Evolutionary conservation across 495 filamentous ascomycete species (phyloP).

Genomic region (Penicillium turbatum): DNA sequence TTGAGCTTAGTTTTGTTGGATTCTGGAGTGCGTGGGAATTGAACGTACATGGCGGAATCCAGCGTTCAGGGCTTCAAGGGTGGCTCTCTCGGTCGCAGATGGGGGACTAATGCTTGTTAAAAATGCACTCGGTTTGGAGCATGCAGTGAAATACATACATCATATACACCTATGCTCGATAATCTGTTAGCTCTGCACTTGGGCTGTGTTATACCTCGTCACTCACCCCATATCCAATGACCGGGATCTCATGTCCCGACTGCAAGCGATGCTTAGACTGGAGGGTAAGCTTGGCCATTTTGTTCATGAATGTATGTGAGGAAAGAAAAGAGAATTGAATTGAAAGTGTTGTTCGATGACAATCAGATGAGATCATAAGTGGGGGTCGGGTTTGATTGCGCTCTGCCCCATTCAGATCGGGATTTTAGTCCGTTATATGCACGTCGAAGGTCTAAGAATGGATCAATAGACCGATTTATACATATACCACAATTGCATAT

Average conservation of each 20-base stretch:
- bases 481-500: too few relatives aligned
- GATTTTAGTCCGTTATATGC: too few relatives aligned
- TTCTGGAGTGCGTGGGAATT: neutral
- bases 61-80: conserved; percentile 57
- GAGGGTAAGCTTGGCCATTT: conserved; percentile 28
- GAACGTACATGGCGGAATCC: conserved; percentile 59
- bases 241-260: conserved; percentile 75
- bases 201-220: neutral
- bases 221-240: conserved; percentile 70
- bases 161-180: conserved; percentile 59
- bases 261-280: conserved; percentile 48
- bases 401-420: neutral
- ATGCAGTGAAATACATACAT: conserved; percentile 45
- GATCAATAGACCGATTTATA: too few relatives aligned
- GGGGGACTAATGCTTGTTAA: conserved; percentile 39
- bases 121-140: neutral
- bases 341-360: neutral
- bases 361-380: neutral
- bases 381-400: neutral
- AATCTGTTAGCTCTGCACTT: conserved; percentile 2
- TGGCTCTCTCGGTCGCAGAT: conserved; percentile 48
- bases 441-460: too few relatives aligned
- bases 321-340: neutral
- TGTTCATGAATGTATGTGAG: conserved; percentile 4
- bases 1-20: neutral